Conservation (phyloP, 2,329 filamentous ascomycete species). For the Calonectria pteridis region DNA sequence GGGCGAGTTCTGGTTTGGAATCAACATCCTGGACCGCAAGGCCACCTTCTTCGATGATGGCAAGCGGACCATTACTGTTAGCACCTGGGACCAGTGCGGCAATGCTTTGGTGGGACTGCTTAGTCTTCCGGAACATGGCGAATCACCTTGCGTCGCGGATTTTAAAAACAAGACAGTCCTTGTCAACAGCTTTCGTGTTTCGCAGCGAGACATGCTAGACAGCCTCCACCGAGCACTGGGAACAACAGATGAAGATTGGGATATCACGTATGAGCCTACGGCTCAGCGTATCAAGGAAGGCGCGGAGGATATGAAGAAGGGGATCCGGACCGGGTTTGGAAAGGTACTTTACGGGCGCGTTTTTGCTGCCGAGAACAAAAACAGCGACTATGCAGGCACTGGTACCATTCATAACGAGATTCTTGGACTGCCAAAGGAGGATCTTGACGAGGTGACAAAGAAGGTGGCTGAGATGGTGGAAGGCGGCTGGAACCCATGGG, state of each 20-base stretch:
- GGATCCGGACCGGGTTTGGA: slow-evolving; percentile 56
- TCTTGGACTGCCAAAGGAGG: slow-evolving; percentile 69
- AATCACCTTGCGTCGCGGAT: slow-evolving; percentile 48
- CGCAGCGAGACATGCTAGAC: slow-evolving; percentile 75
- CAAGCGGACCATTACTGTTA: slow-evolving; percentile 65
- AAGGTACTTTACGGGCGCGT: slow-evolving; percentile 66
- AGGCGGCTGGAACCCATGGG: slow-evolving; percentile 2
- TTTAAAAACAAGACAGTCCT: slow-evolving; percentile 60
- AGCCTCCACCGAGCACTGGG: slow-evolving; percentile 69
- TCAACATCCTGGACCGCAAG: slow-evolving; percentile 59
- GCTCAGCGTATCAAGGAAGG: slow-evolving; percentile 63
- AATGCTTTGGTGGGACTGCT: slow-evolving; percentile 65
- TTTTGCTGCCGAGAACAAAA: slow-evolving; percentile 57
- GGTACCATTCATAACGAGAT: slow-evolving; percentile 61
- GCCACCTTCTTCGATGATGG: slow-evolving; percentile 68
- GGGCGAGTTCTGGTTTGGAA: slow-evolving; percentile 56
- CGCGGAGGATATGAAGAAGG: slow-evolving; percentile 57
- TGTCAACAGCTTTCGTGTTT: slow-evolving; percentile 68
- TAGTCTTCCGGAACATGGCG: slow-evolving; percentile 56
- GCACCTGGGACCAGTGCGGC: slow-evolving; percentile 71
- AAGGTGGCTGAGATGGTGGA: slow-evolving; percentile 14
- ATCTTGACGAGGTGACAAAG: slow-evolving; percentile 62
- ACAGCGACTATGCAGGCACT: slow-evolving; percentile 53
- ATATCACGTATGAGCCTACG: slow-evolving; percentile 60
- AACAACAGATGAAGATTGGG: slow-evolving; percentile 64